These are phyloP conservation scores for Magnolia kwangsiensis DNA, from an alignment of 164 flowering plant genomes.

Conservation along the genomic window DNA sequence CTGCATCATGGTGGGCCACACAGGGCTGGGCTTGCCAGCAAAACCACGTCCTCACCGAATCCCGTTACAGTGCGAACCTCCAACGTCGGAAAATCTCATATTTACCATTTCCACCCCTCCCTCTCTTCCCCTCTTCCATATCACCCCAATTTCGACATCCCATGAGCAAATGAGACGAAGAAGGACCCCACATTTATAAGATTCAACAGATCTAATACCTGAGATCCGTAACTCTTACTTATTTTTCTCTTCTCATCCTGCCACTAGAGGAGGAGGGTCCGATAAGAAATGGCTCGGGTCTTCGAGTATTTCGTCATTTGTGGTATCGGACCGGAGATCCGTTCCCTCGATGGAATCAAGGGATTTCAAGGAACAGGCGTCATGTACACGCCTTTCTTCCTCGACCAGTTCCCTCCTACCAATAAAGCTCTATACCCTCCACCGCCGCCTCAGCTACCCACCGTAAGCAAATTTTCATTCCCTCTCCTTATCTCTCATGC, in stretches of 20 bases:
- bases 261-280: not conserved
- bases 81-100: no score
- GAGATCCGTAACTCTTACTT: not conserved
- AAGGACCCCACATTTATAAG: not conserved
- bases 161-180: not conserved
- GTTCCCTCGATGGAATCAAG: conserved; percentile 66
- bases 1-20: no score
- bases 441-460: conserved; percentile 94
- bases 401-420: conserved; percentile 86
- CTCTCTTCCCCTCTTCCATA: not conserved
- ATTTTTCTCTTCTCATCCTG: not conserved
- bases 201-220: not conserved
- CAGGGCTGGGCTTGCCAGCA: no score
- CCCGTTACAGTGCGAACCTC: no score
- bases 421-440: conserved; percentile 70
- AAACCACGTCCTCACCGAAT: no score
- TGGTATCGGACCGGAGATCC: conserved; percentile 90
- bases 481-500: not conserved
- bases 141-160: not conserved
- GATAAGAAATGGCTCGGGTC: conserved; percentile 30
- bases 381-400: conserved; percentile 69
- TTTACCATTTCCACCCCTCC: not conserved
- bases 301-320: conserved; percentile 96
- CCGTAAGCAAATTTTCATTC: conserved; percentile 38
- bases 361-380: conserved; percentile 69